Evolutionary conservation across 345 rosid species (phyloP).

Genomic region (Pistacia integerrima): DNA sequence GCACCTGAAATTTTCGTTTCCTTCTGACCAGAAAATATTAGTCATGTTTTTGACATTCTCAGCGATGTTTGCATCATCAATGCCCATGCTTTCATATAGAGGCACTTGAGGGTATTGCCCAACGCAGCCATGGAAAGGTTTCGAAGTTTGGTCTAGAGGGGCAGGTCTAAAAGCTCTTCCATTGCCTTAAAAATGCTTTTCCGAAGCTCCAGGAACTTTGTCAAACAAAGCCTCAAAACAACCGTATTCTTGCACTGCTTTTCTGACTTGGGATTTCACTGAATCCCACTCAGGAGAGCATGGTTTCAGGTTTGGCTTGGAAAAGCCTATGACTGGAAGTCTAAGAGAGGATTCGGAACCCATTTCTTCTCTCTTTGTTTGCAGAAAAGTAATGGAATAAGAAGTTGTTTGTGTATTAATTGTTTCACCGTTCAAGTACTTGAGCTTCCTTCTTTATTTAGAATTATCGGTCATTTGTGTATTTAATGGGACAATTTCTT

Average conservation of each 20-base stretch:
- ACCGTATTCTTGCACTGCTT: slow-evolving; percentile 60
- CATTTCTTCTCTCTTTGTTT: too few relatives aligned
- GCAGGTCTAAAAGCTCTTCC: slow-evolving; percentile 58
- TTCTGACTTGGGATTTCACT: slow-evolving; percentile 35
- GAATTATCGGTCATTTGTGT: too few relatives aligned
- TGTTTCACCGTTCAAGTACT: too few relatives aligned
- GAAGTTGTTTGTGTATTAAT: too few relatives aligned
- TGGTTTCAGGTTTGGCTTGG: slow-evolving; percentile 27
- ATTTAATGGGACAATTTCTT: too few relatives aligned
- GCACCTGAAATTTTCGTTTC: slow-evolving; percentile 57
- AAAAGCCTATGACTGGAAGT: too few relatives aligned
- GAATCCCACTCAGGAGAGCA: slow-evolving; percentile 47
- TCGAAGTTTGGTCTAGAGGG: slow-evolving; percentile 46
- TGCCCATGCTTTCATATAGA: slow-evolving; percentile 64
- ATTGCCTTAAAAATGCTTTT: slow-evolving; percentile 35
- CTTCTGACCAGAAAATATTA: slow-evolving; percentile 49
- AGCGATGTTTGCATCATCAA: slow-evolving; percentile 41
- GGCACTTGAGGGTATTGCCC: slow-evolving; percentile 61
- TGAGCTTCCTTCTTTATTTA: too few relatives aligned
- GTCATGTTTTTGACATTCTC: slow-evolving; percentile 40
- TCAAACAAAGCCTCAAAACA: slow-evolving; percentile 63
- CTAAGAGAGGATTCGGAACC: too few relatives aligned
- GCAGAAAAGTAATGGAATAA: too few relatives aligned
- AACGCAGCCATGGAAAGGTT: slow-evolving; percentile 57
- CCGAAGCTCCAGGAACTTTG: slow-evolving; percentile 37